Percentiles rank a stretch among this genome's conserved stretches.
These are phyloP conservation scores for Phytophthora hybrid DNA, from an alignment of 352 stramenopile species.

Conservation along the genomic window DNA sequence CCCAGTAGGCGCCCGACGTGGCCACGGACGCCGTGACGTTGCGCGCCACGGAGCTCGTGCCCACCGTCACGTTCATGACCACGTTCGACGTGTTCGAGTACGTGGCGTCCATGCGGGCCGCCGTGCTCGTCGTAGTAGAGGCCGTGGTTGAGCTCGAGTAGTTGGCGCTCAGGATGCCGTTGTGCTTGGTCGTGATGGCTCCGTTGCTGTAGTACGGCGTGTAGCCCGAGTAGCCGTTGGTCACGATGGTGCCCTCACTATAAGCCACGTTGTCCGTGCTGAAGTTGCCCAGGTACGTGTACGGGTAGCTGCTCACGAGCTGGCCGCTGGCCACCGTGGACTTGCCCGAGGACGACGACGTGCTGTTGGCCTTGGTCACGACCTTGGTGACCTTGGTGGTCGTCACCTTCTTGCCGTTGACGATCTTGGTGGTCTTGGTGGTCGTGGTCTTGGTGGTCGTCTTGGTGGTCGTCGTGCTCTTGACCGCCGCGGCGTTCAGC, in stretches of 20 bases:
- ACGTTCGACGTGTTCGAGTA: slow-evolving; percentile 52
- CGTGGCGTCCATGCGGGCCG: slow-evolving; percentile 32
- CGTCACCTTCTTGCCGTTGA: slow-evolving; percentile 62
- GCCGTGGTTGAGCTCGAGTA: slow-evolving; percentile 40
- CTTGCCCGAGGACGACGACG: slow-evolving; percentile 34
- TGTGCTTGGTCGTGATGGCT: slow-evolving; percentile 64
- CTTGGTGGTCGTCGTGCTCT: slow-evolving; percentile 52
- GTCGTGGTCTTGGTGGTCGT: slow-evolving; percentile 58
- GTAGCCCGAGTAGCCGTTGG: slow-evolving; percentile 64
- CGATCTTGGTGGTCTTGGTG: slow-evolving; percentile 53
- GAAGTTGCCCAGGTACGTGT: slow-evolving; percentile 63
- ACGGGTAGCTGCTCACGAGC: slow-evolving; percentile 46
- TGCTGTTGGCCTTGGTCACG: slow-evolving; percentile 46
- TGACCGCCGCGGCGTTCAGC: slow-evolving; percentile 46
- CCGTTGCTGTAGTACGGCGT: slow-evolving; percentile 49
- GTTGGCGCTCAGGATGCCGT: slow-evolving; percentile 55
- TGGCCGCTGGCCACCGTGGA: slow-evolving; percentile 44
- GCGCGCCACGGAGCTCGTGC: slow-evolving; percentile 43
- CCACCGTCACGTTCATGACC: slow-evolving; percentile 55
- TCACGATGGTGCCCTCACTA: slow-evolving; percentile 45
- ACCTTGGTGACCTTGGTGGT: slow-evolving; percentile 61
- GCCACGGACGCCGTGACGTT: slow-evolving; percentile 54
- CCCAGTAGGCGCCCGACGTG: slow-evolving; percentile 69
- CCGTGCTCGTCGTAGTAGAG: slow-evolving; percentile 32
- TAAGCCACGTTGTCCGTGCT: slow-evolving; percentile 43